Evolutionary conservation across 2,329 filamentous ascomycete genomes (phyloP).

Genomic region (Zalaria sp.): DNA sequence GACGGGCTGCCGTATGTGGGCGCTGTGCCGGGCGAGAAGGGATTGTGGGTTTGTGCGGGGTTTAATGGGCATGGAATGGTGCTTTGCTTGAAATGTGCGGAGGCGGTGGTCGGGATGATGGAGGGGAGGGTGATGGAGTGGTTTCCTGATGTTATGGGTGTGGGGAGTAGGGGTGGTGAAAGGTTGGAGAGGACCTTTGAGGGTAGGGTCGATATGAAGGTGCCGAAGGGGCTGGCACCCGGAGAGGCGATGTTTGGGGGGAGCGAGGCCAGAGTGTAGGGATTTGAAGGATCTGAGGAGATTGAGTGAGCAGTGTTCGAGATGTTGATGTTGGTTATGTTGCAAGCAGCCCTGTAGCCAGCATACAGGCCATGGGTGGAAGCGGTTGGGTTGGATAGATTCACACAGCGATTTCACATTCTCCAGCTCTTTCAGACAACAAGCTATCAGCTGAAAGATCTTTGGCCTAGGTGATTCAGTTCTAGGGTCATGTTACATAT

Average conservation of each 20-base stretch:
- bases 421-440: no score
- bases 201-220: slow-evolving; percentile 7
- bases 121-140: slow-evolving; percentile 24
- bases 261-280: no score
- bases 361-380: no score
- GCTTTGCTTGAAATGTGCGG: slow-evolving; percentile 34
- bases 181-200: slow-evolving; percentile 15
- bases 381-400: no score
- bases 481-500: no score
- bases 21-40: slow-evolving; percentile 24
- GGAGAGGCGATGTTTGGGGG: slow-evolving; percentile 2
- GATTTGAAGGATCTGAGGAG: no score
- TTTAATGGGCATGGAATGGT: slow-evolving; percentile 47
- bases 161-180: slow-evolving; percentile 31
- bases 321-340: no score
- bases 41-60: slow-evolving; percentile 42
- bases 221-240: background rate
- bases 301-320: no score
- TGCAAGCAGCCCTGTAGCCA: no score
- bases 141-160: slow-evolving; percentile 39
- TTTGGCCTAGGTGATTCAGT: no score
- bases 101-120: slow-evolving; percentile 41
- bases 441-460: no score
- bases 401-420: no score
- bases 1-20: slow-evolving; percentile 37